Evolutionary conservation across 2,329 filamentous ascomycete genomes (phyloP), one percentile per base, ranked within the genome.

Genomic region (Tolypocladium amazonense): DNA sequence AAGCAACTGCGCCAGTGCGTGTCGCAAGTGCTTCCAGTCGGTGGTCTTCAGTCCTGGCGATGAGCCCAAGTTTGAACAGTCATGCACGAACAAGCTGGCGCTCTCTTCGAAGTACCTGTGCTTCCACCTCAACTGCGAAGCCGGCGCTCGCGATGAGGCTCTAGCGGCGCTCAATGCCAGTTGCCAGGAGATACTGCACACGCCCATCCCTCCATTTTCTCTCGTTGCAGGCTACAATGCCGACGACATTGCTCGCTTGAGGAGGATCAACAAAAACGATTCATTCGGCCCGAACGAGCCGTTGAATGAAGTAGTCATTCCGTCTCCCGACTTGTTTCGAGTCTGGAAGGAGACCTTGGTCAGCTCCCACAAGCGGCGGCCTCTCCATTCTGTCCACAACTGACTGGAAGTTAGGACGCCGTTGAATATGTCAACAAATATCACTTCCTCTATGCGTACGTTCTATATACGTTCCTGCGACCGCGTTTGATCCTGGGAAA

Each of bases 51-150:
- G 25, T 6, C 25, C 45, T 18, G 45, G 23, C 47, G 43, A n/a
- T 9, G 50, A 33, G 50, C 27, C 50, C 50, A 53, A 53, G 20
- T 53, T 53, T n/a, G 50, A 53, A 23, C 50, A 35, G 50, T 53
- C 50, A 2, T 53, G 50, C 12, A 25, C 18, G 27, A 53, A 53
- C 27, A 15, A 30, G 27, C 50, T 53, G 15, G 50, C 50, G 8
- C 27, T 53, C 14, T 59, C 61, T 25, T 62, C 59, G 14, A 35
- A n/a, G 11, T 62, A 62, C 37, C 47, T 62, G 0, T 62, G 61
- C 27, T 27, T 62, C 3, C 23, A 57, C 30, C 43, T 59, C 0
- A 54, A 62, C 11, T 62, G 61, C 50, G 47, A 25, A 41, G 18
- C 38, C 4, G 8, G 58, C 8, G 39, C 59, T 23, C 59, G 61